Base-by-base conservation (phyloP, 345 rosid genomes). In the Dipteronia dyeriana region DNA sequence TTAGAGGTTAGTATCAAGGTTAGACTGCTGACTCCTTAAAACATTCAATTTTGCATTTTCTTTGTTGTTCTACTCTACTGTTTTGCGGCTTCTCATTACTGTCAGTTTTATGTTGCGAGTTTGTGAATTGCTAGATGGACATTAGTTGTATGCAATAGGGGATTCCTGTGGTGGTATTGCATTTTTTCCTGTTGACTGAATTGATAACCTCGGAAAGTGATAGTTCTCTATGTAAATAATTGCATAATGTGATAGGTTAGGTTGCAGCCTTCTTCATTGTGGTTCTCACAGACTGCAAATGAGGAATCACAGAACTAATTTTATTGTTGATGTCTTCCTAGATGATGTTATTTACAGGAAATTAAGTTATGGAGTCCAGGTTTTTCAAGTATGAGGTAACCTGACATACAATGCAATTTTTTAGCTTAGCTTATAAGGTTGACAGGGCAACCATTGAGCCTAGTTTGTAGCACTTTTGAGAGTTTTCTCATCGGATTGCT, bases 1-100 rank as follows among this genome's bases (percentile, higher is more conserved):
- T 70, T 63, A 59, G 73, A 59, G 70, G 49, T 71, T 71, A 64
- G 63, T 47, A 63, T 70, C 23, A 45, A 34, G 54, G 74, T 73
- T 20, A 43, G 66, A 81, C 47, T 80, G 70, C 82, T 54, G 66
- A 81, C 47, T 80, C 66, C 82, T 54, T 14, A 23, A 31, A 54
- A 76, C 60, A 68, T 45, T 76, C 20, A 25, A n/a, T 49, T 62
- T 71, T 53, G 59, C 43, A 41, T 68, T 68, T 74, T 79, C 34
- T 54, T 41, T 41, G 17, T 66, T 62, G 12, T 39, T 57, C 9
- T 8, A 43, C 47, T 57, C 9, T 8, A 43, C 66, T 75, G 34
- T 73, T 68, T 77, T n/a, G 47, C 64, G 9, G 47, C 70, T 43
- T 11, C 63, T 45, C 54, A 9, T 49, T 26, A 43, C 70, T 67